A percentile compares a stretch with the other conserved stretches of the same genome.
Evolutionary conservation across 2,329 filamentous ascomycete species (phyloP).

Genomic region (Colletotrichum sp.): DNA sequence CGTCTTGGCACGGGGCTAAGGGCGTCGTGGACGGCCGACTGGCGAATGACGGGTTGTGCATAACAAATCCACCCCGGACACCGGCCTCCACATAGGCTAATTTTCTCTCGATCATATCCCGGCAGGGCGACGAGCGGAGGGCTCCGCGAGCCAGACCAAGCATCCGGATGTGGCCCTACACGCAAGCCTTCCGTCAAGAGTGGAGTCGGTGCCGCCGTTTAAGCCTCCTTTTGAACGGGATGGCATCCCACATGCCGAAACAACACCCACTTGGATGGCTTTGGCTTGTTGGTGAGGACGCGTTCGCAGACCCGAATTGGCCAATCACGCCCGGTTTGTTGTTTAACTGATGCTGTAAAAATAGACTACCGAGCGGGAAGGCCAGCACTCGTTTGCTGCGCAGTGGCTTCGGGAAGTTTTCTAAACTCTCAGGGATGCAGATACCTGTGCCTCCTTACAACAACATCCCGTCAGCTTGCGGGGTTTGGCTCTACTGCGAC

Average conservation of each 20-base stretch:
- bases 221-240: slow-evolving; percentile 9
- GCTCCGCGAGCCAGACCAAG: neutral
- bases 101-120: neutral
- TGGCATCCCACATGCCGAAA: slow-evolving; percentile 11
- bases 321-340: neutral
- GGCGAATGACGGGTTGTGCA: neutral
- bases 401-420: neutral
- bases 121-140: neutral
- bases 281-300: neutral
- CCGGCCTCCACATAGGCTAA: neutral
- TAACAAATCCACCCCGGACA: slow-evolving; percentile 2
- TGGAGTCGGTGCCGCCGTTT: neutral
- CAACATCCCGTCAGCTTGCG: neutral
- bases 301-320: neutral
- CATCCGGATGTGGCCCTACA: neutral
- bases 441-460: neutral
- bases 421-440: neutral
- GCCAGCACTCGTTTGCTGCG: neutral
- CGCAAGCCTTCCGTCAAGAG: neutral
- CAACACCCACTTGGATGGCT: neutral
- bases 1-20: neutral
- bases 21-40: neutral
- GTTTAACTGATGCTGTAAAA: neutral
- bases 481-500: neutral
- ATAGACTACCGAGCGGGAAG: neutral